phyloP scores from a whole-genome alignment of 148 eudicot species.

The Persicaria maculosa region DNA sequence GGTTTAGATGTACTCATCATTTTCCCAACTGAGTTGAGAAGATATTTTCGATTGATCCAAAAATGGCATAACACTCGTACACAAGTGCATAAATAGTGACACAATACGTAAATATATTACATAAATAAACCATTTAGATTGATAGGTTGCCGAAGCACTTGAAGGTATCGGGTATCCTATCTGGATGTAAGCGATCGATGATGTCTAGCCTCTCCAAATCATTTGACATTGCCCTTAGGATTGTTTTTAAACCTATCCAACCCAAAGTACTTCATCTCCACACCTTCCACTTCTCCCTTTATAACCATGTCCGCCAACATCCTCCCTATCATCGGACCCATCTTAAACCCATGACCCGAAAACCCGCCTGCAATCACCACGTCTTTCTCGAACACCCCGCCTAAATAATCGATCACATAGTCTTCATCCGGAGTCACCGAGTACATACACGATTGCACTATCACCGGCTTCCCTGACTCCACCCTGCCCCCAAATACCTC shows the following conservation, averaged over 20 bases:
- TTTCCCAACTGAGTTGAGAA: too few species aligned
- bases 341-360: constrained; percentile 94
- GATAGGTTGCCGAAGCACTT: too few species aligned
- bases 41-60: too few species aligned
- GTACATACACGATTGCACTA: constrained; percentile 71
- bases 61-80: too few species aligned
- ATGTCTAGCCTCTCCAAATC: constrained; percentile 15
- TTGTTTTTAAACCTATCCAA: constrained; percentile 55
- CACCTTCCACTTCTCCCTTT: constrained; percentile 39
- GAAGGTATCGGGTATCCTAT: too few species aligned
- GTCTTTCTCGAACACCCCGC: constrained; percentile 60
- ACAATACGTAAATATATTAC: too few species aligned
- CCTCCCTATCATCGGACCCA: constrained; percentile 75
- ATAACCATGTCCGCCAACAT: constrained; percentile 46
- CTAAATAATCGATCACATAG: constrained; percentile 68
- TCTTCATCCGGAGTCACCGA: constrained; percentile 88
- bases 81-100: too few species aligned
- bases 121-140: too few species aligned
- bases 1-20: too few species aligned
- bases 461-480: constrained; percentile 39
- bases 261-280: constrained; percentile 46
- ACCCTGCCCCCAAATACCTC: constrained; percentile 44
- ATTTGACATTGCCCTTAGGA: constrained; percentile 56
- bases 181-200: too few species aligned
- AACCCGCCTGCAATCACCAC: constrained; percentile 81